A percentile compares a stretch with the other conserved stretches of the same genome.
These are phyloP conservation scores for Scedosporium dehoogii DNA, from an alignment of 2,329 filamentous ascomycete genomes.

Conservation along the genomic window DNA sequence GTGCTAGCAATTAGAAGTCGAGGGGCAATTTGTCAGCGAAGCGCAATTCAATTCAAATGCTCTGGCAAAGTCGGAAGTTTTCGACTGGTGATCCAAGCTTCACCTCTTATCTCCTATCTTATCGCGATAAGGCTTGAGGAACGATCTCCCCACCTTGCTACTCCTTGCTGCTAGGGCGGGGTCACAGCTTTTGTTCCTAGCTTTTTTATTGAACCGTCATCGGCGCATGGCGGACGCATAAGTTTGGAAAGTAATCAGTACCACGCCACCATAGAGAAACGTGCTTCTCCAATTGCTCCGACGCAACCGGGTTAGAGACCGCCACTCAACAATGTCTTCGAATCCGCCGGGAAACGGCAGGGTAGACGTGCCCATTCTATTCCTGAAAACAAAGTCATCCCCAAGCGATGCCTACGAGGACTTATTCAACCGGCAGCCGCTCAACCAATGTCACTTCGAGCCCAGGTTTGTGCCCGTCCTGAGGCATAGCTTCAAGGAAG, in stretches of 20 bases:
- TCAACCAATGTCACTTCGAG: conserved; percentile 36
- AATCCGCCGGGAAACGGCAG: not conserved
- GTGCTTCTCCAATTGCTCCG: not conserved
- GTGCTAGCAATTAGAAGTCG: too few species aligned
- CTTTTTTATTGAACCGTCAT: not conserved
- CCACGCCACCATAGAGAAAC: too few species aligned
- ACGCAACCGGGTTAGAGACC: not conserved
- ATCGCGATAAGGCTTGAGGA: not conserved
- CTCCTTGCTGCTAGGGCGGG: not conserved
- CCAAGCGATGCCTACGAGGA: conserved; percentile 66
- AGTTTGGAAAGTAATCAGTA: too few species aligned
- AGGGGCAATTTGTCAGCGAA: too few species aligned
- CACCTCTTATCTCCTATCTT: conserved; percentile 1
- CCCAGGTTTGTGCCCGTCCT: conserved; percentile 69
- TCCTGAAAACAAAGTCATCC: conserved; percentile 68
- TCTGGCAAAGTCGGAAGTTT: too few species aligned
- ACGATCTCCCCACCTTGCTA: too few species aligned
- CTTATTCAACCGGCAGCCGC: conserved; percentile 40
- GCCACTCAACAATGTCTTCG: conserved; percentile 1
- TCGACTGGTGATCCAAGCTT: not conserved
- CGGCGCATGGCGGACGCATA: too few species aligned
- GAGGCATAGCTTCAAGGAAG: conserved; percentile 56
- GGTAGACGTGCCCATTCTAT: conserved; percentile 45
- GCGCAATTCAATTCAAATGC: too few species aligned
- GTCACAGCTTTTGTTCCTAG: not conserved